Conservation (phyloP, 129 eudicot species). For the Flaveria ramosissima region DNA sequence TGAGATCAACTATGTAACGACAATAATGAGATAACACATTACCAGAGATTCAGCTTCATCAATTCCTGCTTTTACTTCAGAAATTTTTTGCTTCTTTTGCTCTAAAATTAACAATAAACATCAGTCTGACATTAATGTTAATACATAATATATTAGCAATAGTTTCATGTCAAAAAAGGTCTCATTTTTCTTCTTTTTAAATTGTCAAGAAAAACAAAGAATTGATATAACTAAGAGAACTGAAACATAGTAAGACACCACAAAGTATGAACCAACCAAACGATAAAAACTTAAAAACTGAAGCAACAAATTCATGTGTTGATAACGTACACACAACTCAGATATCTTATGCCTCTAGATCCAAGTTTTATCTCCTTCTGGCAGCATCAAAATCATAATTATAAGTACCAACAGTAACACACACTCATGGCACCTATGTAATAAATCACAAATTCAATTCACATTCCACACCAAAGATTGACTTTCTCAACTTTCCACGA, state of each 20-base stretch:
- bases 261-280: neutral
- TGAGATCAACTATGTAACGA: neutral
- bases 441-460: conserved; percentile 2
- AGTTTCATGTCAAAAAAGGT: neutral
- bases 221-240: neutral
- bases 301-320: neutral
- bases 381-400: conserved; percentile 16
- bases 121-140: conserved; percentile 4
- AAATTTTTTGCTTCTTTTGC: conserved; percentile 64
- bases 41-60: conserved; percentile 74
- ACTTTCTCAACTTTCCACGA: neutral
- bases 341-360: neutral
- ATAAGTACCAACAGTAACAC: neutral
- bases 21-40: conserved; percentile 17
- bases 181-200: neutral
- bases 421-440: neutral
- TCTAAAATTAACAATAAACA: conserved; percentile 44
- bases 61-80: conserved; percentile 58
- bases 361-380: neutral
- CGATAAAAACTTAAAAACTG: conserved; percentile 1
- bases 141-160: neutral
- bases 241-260: neutral
- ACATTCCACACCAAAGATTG: conserved; percentile 15
- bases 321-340: neutral
- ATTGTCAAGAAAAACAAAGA: neutral